phyloP scores from a whole-genome alignment of 805 yeast genomes.

The Hanseniaspora occidentalis region DNA sequence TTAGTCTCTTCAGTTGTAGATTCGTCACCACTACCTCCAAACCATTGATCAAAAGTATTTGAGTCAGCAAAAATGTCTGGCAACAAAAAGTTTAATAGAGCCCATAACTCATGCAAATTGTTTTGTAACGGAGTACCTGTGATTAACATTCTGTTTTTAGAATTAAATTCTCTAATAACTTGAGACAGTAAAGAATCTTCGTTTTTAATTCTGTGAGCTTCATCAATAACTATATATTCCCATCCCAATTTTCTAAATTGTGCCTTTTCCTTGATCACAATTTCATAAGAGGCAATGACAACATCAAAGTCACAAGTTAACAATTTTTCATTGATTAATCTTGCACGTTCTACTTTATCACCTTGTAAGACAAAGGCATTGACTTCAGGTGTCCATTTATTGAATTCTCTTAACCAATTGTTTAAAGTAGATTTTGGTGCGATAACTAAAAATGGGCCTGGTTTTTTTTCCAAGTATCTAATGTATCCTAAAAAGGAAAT shows the following conservation, averaged over 20 bases:
- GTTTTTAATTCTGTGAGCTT: slow-evolving; percentile 70
- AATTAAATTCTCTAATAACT: slow-evolving; percentile 59
- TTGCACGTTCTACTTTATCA: slow-evolving; percentile 52
- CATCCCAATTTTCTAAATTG: slow-evolving; percentile 54
- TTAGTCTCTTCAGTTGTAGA: slow-evolving; percentile 24
- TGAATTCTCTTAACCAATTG: slow-evolving; percentile 70
- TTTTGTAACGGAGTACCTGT: slow-evolving; percentile 80
- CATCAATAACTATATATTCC: slow-evolving; percentile 71
- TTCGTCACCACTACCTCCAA: slow-evolving; percentile 25
- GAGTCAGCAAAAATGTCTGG: slow-evolving; percentile 72
- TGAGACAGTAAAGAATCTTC: slow-evolving; percentile 64
- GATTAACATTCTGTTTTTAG: slow-evolving; percentile 55
- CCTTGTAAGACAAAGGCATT: slow-evolving; percentile 62
- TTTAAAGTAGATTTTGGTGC: slow-evolving; percentile 74
- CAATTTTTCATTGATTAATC: slow-evolving; percentile 37
- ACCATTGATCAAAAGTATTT: slow-evolving; percentile 68
- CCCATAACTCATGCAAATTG: slow-evolving; percentile 73
- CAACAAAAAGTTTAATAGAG: slow-evolving; percentile 57
- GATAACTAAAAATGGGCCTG: slow-evolving; percentile 65
- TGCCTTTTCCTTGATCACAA: slow-evolving; percentile 63
- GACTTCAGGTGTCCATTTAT: slow-evolving; percentile 71
- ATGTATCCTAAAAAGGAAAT: slow-evolving; percentile 65
- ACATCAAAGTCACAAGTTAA: slow-evolving; percentile 59
- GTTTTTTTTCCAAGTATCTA: slow-evolving; percentile 43
- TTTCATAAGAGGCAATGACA: slow-evolving; percentile 60